Evolutionary conservation across 2,329 filamentous ascomycete genomes (phyloP).

Genomic region (Botrytis hyacinthi): DNA sequence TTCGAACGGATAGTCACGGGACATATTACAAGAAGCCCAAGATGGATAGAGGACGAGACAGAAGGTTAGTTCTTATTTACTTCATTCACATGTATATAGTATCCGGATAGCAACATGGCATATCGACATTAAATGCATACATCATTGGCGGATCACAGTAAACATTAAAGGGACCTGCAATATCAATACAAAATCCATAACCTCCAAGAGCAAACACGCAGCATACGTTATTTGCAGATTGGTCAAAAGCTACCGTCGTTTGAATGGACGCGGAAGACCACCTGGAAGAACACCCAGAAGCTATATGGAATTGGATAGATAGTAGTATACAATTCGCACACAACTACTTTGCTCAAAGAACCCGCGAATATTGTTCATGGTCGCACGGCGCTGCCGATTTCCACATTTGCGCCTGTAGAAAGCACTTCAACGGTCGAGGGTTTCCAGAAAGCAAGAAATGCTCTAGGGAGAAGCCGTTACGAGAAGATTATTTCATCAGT

Average conservation of each 20-base stretch:
- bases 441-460: not conserved
- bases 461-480: not conserved
- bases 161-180: not conserved
- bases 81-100: slow-evolving; percentile 18
- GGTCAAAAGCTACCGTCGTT: not conserved
- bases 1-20: not conserved
- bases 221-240: not conserved
- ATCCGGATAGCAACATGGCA: not conserved
- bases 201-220: not conserved
- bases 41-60: slow-evolving; percentile 36
- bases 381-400: not conserved
- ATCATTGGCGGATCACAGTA: not conserved
- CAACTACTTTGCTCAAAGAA: not conserved
- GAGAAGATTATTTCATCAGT: not conserved
- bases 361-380: not conserved
- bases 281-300: not conserved
- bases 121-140: not conserved
- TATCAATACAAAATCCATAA: not conserved
- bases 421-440: not conserved
- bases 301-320: not conserved
- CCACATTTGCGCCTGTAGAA: slow-evolving; percentile 14
- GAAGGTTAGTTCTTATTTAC: slow-evolving; percentile 41
- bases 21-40: not conserved
- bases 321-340: not conserved
- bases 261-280: not conserved